Conservation (phyloP, 2,329 filamentous ascomycete species). For the Pseudogymnoascus verrucosus region DNA sequence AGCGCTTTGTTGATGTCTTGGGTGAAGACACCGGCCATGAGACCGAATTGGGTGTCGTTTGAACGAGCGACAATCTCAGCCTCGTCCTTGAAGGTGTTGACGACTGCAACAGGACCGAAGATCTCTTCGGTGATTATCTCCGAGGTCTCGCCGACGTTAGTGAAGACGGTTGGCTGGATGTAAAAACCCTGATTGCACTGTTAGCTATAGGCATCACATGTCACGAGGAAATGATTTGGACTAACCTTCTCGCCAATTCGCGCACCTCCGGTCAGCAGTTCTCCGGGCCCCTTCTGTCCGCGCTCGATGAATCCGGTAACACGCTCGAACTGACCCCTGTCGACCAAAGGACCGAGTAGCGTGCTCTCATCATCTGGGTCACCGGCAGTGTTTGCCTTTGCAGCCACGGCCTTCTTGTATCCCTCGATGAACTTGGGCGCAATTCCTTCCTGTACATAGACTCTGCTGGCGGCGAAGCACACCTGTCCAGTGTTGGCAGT, state of each 20-base stretch:
- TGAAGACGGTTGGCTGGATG: too few species aligned
- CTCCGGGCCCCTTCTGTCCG: constrained; percentile 54
- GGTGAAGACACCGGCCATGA: constrained; percentile 46
- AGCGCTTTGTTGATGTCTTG: constrained; percentile 35
- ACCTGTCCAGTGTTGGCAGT: constrained; percentile 68
- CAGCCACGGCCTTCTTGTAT: constrained; percentile 52
- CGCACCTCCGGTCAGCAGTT: constrained; percentile 51
- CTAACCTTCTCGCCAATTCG: constrained; percentile 47
- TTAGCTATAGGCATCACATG: background rate
- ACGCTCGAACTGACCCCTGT: constrained; percentile 56
- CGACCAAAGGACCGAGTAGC: constrained; percentile 49
- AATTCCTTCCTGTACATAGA: constrained; percentile 57
- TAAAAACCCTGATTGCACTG: too few species aligned
- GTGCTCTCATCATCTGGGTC: constrained; percentile 51
- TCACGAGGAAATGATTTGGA: background rate
- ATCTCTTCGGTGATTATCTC: constrained; percentile 26
- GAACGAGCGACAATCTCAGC: constrained; percentile 45
- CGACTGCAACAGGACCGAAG: constrained; percentile 55
- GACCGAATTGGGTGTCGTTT: constrained; percentile 49
- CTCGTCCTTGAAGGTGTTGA: constrained; percentile 50
- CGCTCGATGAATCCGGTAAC: constrained; percentile 56
- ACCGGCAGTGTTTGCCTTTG: constrained; percentile 47
- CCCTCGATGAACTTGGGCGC: constrained; percentile 52
- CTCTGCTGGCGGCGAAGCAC: constrained; percentile 65
- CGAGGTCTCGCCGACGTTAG: too few species aligned